Evolutionary conservation across 208 protist species (phyloP).

Genomic region (Naegleria lovaniensis): DNA sequence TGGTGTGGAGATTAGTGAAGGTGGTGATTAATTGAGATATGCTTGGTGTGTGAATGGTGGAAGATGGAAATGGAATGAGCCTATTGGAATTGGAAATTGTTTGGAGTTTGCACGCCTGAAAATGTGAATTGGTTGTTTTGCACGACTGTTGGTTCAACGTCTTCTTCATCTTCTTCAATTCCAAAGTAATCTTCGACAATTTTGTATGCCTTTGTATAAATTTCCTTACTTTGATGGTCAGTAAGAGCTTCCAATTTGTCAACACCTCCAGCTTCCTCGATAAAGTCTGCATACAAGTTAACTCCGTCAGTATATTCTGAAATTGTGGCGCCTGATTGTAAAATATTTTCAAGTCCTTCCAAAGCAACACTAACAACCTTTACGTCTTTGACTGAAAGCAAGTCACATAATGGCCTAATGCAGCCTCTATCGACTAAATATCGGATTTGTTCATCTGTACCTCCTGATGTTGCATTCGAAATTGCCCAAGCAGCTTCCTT

Average conservation of each 20-base stretch:
- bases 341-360: slow-evolving; percentile 91
- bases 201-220: slow-evolving; percentile 82
- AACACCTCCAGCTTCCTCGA: slow-evolving; percentile 84
- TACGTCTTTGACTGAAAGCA: slow-evolving; percentile 72
- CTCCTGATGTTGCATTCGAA: slow-evolving; percentile 87
- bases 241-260: slow-evolving; percentile 88
- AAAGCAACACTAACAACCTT: slow-evolving; percentile 86
- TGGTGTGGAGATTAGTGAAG: no score
- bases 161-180: not conserved
- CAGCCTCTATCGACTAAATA: slow-evolving; percentile 70
- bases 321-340: slow-evolving; percentile 44
- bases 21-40: no score
- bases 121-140: not conserved
- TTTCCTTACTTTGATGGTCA: slow-evolving; percentile 77
- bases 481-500: slow-evolving; percentile 97
- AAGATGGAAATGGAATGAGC: no score
- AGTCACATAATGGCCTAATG: slow-evolving; percentile 81
- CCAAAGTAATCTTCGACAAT: slow-evolving; percentile 86
- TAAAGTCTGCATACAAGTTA: slow-evolving; percentile 61
- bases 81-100: no score
- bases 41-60: no score
- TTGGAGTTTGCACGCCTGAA: not conserved
- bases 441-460: slow-evolving; percentile 72
- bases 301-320: not conserved
- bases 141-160: not conserved